These are phyloP conservation scores for Parietaria judaica DNA, from an alignment of 306 rosid species.

Conservation along the genomic window DNA sequence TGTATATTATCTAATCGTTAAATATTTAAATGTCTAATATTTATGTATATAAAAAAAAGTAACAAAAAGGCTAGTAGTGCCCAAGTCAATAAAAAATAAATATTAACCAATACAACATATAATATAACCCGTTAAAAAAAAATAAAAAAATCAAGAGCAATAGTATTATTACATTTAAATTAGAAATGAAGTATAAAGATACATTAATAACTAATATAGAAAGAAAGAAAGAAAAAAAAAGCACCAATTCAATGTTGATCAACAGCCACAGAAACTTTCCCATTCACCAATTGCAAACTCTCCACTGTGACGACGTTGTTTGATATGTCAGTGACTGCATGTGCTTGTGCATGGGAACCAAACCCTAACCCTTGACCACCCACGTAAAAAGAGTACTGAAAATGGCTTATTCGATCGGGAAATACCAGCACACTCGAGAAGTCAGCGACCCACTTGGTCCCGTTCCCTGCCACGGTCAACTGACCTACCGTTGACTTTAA, in stretches of 20 bases:
- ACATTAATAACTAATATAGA: no score
- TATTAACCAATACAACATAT: no score
- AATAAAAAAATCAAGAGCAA: no score
- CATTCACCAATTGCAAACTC: conserved; percentile 23
- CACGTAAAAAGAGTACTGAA: conserved; percentile 40
- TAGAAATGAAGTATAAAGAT: no score
- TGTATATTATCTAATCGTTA: no score
- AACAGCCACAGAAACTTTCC: conserved; percentile 23
- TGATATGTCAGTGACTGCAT: conserved; percentile 44
- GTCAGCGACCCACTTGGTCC: conserved; percentile 55
- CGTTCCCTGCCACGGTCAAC: conserved; percentile 31
- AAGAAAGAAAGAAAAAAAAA: no score
- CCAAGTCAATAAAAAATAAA: no score
- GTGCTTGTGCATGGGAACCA: conserved; percentile 37
- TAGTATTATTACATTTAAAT: no score
- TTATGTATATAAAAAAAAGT: no score
- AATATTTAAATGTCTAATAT: no score
- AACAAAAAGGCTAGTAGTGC: no score
- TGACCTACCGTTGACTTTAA: conserved; percentile 56
- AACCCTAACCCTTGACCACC: conserved; percentile 29
- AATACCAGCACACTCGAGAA: conserved; percentile 42
- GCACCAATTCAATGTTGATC: conserved; percentile 13
- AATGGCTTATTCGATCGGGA: conserved; percentile 39
- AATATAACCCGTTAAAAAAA: no score
- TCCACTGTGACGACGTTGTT: conserved; percentile 45